Percentiles rank a stretch among this genome's conserved stretches.
These are phyloP conservation scores for Aureobasidium zeae DNA, from an alignment of 2,329 filamentous ascomycete species.

Conservation along the genomic window DNA sequence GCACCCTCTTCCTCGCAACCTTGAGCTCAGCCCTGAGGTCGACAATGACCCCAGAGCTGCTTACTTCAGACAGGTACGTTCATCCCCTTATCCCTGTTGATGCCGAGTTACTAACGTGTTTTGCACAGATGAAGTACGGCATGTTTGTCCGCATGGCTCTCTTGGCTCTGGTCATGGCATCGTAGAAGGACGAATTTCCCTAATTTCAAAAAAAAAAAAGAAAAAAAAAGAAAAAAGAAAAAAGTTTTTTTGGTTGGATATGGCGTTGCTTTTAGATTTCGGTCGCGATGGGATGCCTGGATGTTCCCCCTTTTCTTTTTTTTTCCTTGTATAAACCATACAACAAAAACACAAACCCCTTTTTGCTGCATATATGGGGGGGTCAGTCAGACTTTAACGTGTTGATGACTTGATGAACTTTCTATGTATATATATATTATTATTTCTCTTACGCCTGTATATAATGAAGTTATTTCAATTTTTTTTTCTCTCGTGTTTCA, in stretches of 20 bases:
- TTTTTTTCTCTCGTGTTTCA: constrained; percentile 3
- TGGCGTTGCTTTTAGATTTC: constrained; percentile 1
- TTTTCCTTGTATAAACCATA: constrained; percentile 10
- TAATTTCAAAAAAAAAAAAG: constrained; percentile 18
- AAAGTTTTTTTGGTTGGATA: constrained; percentile 1
- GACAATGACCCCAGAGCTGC: constrained; percentile 95
- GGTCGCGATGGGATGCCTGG: not conserved
- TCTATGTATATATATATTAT: constrained; percentile 1
- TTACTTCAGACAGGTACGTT: constrained; percentile 96
- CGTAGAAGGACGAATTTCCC: too few species aligned
- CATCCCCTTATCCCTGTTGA: not conserved
- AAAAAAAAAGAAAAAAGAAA: not conserved
- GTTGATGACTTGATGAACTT: not conserved
- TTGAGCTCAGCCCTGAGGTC: constrained; percentile 89
- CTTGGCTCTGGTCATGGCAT: constrained; percentile 80
- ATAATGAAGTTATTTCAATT: constrained; percentile 14
- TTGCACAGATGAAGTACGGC: constrained; percentile 80
- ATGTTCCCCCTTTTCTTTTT: not conserved
- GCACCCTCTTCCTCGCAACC: constrained; percentile 89
- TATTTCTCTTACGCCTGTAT: not conserved
- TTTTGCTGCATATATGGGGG: constrained; percentile 3
- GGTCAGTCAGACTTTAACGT: not conserved
- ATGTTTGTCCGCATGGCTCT: constrained; percentile 97
- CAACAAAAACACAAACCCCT: not conserved
- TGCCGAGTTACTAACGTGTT: constrained; percentile 35